Evolutionary conservation across 345 rosid genomes (phyloP), one percentile per base, ranked within the genome.

Genomic region (Euphorbia lathyris): DNA sequence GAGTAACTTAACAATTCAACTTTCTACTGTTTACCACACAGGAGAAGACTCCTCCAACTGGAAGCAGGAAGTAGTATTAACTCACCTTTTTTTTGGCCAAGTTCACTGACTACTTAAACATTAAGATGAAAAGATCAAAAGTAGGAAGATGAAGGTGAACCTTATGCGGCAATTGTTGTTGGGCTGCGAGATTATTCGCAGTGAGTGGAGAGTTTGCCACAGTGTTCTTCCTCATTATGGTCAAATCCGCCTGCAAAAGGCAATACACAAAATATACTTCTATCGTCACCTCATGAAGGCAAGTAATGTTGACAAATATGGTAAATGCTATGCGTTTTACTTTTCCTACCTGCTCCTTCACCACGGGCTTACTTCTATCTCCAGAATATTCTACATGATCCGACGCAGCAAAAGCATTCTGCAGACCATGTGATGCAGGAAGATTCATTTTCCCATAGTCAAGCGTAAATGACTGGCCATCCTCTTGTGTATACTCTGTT

Each of bases 331-430:
- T 25, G 27, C n/a, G 4, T 36, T 67, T 69, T 52, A 29, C 72
- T 64, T 72, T 62, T 51, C 48, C 53, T 80, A 94, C 98, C 97
- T 89, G 86, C 73, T 80, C 86, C 60, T 76, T 81, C 43, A 43
- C 52, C 1, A 63, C 22, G 45, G 75, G 63, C 58, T 65, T 80
- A 66, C 71, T 77, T 74, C 71, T 70, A 70, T 68, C 77, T 58
- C 72, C 87, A 63, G 60, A 73, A 80, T 67, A 78, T 58, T 83
- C 79, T 51, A 68, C 72, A 75, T 48, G 59, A 71, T 79, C 82
- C 64, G 47, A 58, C 34, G 60, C 62, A 59, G 43, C 65, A 74
- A 67, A 62, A 43, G 72, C 60, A 67, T 68, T 75, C 57, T 81
- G 83, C 72, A 78, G 53, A 77, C 71, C 73, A 72, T 74, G 78